phyloP scores from a whole-genome alignment of 2,329 filamentous ascomycete genomes.

The Colletotrichum sp. region DNA sequence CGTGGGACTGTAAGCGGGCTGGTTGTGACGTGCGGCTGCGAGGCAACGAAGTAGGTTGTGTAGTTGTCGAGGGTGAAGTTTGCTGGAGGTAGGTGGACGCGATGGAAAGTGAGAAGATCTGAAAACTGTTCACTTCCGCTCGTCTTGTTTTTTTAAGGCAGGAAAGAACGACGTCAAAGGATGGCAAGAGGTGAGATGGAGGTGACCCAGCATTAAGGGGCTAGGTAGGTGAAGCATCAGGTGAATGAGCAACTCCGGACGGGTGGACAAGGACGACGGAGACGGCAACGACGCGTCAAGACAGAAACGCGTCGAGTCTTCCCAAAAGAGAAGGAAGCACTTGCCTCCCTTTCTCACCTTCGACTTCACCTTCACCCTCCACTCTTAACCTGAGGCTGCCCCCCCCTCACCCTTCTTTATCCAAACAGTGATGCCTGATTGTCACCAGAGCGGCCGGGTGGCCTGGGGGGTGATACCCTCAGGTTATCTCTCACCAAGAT shows the following conservation, averaged over 20 bases:
- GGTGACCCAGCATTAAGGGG: neutral
- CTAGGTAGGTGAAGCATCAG: neutral
- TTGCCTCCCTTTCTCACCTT: neutral
- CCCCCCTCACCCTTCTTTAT: neutral
- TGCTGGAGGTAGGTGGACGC: neutral
- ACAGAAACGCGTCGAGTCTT: neutral
- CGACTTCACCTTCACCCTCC: neutral
- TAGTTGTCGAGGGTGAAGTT: neutral
- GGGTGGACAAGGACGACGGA: neutral
- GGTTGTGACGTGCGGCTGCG: neutral
- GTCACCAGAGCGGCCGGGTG: neutral
- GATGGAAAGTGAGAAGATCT: neutral
- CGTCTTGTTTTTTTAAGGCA: rapidly evolving
- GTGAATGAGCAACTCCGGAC: neutral
- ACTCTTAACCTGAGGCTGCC: neutral
- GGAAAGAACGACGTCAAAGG: neutral
- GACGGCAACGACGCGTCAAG: neutral
- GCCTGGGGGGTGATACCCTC: neutral
- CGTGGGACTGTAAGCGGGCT: neutral
- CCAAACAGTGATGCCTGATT: neutral
- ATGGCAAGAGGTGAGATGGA: neutral
- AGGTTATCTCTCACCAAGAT: neutral
- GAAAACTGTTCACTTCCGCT: neutral
- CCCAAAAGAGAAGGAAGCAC: neutral
- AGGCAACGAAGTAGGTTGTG: neutral